Percentiles rank a stretch among this genome's conserved stretches.
Evolutionary conservation across 768 basidiomycete species (phyloP).

Genomic region (Cubamyces sp.): DNA sequence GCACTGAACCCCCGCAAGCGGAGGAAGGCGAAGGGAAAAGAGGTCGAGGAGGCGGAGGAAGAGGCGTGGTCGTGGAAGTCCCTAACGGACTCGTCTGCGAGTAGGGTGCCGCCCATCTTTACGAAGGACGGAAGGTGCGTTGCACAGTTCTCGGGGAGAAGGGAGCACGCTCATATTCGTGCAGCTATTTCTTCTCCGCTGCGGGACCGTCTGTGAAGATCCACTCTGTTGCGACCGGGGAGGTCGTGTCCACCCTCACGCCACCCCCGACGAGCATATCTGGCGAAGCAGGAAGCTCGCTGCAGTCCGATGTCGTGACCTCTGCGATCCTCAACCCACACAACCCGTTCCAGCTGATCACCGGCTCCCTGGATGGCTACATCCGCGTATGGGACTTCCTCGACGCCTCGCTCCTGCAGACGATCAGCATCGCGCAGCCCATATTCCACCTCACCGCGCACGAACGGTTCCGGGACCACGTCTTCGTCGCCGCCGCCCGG

Average conservation of each 20-base stretch:
- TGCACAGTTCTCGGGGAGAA: not conserved
- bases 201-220: constrained; percentile 84
- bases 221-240: constrained; percentile 75
- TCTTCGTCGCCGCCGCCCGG: constrained; percentile 72
- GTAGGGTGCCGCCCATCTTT: constrained; percentile 73
- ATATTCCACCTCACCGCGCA: constrained; percentile 76
- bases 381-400: constrained; percentile 94
- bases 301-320: constrained; percentile 63
- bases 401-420: constrained; percentile 78
- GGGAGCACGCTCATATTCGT: constrained; percentile 21
- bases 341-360: constrained; percentile 89
- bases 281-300: constrained; percentile 39
- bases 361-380: constrained; percentile 81
- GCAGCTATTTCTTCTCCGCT: constrained; percentile 88
- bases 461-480: constrained; percentile 62
- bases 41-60: constrained; percentile 29
- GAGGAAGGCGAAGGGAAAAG: constrained; percentile 54
- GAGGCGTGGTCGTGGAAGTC: constrained; percentile 67
- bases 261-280: constrained; percentile 40
- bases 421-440: constrained; percentile 69
- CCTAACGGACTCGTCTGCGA: constrained; percentile 69
- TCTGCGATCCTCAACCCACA: constrained; percentile 77
- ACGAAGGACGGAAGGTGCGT: constrained; percentile 86
- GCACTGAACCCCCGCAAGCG: constrained; percentile 36
- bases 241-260: constrained; percentile 83